phyloP scores from a whole-genome alignment of 257 asterid genomes.

The Solanum microdontum region DNA sequence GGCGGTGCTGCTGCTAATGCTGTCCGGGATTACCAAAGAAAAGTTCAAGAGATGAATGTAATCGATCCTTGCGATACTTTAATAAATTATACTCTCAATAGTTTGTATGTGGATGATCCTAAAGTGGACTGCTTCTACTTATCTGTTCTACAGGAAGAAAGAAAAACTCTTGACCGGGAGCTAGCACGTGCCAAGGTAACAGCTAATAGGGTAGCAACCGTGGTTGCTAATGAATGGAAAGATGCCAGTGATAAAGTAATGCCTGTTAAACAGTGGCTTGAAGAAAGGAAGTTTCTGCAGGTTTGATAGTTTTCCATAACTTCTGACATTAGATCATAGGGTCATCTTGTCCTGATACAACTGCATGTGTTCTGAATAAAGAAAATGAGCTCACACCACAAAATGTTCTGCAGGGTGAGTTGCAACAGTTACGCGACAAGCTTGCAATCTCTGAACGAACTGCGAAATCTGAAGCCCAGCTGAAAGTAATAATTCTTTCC shows the following conservation, averaged over 20 bases:
- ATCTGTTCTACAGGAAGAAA: constrained; percentile 60
- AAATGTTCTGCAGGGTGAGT: constrained; percentile 58
- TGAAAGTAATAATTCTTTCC: constrained; percentile 46
- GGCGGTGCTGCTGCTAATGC: constrained; percentile 99
- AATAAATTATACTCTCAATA: not conserved
- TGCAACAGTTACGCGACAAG: constrained; percentile 94
- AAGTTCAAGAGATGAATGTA: constrained; percentile 99
- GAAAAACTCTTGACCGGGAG: constrained; percentile 94
- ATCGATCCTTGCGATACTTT: not conserved
- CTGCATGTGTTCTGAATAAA: not conserved
- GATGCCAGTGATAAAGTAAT: constrained; percentile 95
- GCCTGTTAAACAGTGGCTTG: constrained; percentile 99
- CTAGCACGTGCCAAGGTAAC: constrained; percentile 98
- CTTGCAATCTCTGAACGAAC: constrained; percentile 82
- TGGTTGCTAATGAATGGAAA: constrained; percentile 98
- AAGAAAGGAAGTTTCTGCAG: constrained; percentile 89
- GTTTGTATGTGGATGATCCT: not conserved
- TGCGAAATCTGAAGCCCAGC: constrained; percentile 78
- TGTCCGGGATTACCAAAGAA: constrained; percentile 94
- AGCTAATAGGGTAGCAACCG: constrained; percentile 97
- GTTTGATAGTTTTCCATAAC: constrained; percentile 18
- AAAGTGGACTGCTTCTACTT: not conserved
- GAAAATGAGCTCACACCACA: not conserved
- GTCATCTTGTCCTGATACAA: not conserved
- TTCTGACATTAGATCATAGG: not conserved